These are phyloP conservation scores for Claviceps monticola DNA, from an alignment of 2,329 filamentous ascomycete genomes.

Conservation along the genomic window DNA sequence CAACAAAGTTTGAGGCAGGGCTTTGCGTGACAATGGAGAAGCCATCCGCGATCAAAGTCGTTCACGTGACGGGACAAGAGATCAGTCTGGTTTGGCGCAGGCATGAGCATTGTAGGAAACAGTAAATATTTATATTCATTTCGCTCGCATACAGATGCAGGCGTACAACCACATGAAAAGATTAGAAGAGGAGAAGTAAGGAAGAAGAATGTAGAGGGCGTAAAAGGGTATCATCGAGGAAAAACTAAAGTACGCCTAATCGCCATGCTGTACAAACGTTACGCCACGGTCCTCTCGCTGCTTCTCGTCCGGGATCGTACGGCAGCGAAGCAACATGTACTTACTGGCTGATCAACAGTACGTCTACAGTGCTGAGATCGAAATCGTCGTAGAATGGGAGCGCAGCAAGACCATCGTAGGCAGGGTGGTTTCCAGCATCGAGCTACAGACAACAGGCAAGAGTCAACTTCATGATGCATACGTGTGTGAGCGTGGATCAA, in stretches of 20 bases:
- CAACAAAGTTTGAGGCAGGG: background rate
- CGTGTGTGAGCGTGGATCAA: background rate
- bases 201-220: background rate
- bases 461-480: background rate
- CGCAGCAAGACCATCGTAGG: conserved; percentile 83
- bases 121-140: conserved; percentile 24
- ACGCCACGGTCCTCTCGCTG: background rate
- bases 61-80: background rate
- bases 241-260: background rate
- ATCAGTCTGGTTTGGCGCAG: conserved; percentile 5
- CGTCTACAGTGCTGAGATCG: conserved; percentile 90
- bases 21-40: background rate
- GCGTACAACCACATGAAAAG: conserved; percentile 10
- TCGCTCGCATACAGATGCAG: conserved; percentile 15
- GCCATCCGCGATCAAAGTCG: background rate
- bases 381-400: conserved; percentile 98
- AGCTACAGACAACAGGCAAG: conserved; percentile 40
- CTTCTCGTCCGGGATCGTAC: background rate
- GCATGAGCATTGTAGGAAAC: conserved; percentile 11
- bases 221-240: background rate
- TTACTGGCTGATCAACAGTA: conserved; percentile 98
- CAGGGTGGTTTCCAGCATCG: conserved; percentile 92
- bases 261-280: background rate
- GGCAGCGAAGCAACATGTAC: conserved; percentile 19
- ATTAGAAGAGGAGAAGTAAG: background rate